These are phyloP conservation scores for Suillus lakei DNA, from an alignment of 768 basidiomycete species.

Conservation along the genomic window DNA sequence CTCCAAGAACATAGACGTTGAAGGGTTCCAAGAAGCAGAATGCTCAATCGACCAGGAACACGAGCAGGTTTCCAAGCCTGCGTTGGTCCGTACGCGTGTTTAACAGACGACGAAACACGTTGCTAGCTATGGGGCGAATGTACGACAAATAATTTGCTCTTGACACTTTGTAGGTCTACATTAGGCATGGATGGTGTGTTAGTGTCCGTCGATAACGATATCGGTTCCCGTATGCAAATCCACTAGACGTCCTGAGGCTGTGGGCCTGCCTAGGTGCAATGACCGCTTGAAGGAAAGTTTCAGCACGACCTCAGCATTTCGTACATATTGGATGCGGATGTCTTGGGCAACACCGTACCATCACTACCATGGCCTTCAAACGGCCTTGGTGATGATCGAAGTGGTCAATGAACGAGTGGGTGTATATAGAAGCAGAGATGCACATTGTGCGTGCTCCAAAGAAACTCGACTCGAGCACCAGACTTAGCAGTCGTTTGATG, in stretches of 20 bases:
- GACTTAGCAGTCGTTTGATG: too few species aligned
- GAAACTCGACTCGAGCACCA: neutral
- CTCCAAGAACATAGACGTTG: neutral
- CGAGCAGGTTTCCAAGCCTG: neutral
- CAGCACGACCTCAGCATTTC: neutral
- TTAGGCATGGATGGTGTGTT: neutral
- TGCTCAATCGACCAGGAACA: neutral
- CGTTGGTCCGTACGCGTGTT: neutral
- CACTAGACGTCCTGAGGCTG: neutral
- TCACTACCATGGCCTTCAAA: neutral
- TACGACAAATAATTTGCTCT: neutral
- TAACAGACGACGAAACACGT: neutral
- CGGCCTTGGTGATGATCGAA: too few species aligned
- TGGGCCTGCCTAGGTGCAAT: neutral
- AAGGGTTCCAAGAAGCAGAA: neutral
- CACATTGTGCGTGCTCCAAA: neutral
- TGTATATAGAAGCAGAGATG: too few species aligned
- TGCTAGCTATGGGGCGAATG: neutral
- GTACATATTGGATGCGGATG: neutral
- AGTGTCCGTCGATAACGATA: neutral
- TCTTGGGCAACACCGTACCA: neutral
- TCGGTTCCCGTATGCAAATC: neutral
- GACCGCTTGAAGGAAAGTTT: neutral
- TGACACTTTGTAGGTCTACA: neutral
- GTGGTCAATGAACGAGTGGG: too few species aligned